A percentile compares a stretch with the other conserved stretches of the same genome.
Evolutionary conservation across 1,284 basidiomycete genomes (phyloP).

Genomic region (Malassezia arunalokei): DNA sequence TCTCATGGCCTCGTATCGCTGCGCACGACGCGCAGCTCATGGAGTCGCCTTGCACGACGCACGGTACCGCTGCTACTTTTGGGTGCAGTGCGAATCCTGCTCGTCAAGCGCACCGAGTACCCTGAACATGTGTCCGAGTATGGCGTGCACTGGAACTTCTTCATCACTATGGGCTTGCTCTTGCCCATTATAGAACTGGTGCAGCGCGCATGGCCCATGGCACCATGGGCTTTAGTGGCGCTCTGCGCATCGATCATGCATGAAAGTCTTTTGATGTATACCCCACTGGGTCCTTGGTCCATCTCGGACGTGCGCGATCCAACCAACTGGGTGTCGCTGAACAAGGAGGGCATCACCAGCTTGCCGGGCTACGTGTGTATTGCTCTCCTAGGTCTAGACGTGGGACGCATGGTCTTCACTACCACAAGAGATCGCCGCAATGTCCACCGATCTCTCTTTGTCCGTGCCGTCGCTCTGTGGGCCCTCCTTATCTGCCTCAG

Average conservation of each 20-base stretch:
- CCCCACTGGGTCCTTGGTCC: slow-evolving; percentile 25
- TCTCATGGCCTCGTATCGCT: slow-evolving; percentile 81
- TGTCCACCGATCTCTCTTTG: slow-evolving; percentile 25
- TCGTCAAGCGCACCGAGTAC: slow-evolving; percentile 88
- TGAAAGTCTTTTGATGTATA: slow-evolving; percentile 15
- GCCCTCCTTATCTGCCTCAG: slow-evolving; percentile 61
- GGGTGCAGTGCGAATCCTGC: slow-evolving; percentile 64
- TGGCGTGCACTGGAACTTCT: slow-evolving; percentile 97
- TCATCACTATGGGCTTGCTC: slow-evolving; percentile 68
- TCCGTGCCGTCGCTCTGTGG: too few relatives aligned
- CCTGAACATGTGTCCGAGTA: slow-evolving; percentile 91
- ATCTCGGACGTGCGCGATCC: slow-evolving; percentile 46
- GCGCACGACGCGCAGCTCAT: slow-evolving; percentile 43
- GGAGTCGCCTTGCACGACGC: slow-evolving; percentile 51
- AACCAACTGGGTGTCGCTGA: slow-evolving; percentile 58
- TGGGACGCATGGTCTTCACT: slow-evolving; percentile 58
- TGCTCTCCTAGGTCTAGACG: slow-evolving; percentile 70
- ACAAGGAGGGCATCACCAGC: slow-evolving; percentile 82
- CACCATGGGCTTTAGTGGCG: slow-evolving; percentile 57
- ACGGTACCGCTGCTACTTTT: slow-evolving; percentile 60
- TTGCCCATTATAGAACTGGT: slow-evolving; percentile 59
- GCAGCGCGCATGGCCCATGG: slow-evolving; percentile 49
- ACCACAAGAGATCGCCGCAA: neutral
- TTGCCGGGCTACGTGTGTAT: slow-evolving; percentile 78
- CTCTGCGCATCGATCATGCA: slow-evolving; percentile 49